A percentile compares a stretch with the other conserved stretches of the same genome.
Conservation (phyloP, 352 stramenopile species). For the Pythium chondricola region DNA sequence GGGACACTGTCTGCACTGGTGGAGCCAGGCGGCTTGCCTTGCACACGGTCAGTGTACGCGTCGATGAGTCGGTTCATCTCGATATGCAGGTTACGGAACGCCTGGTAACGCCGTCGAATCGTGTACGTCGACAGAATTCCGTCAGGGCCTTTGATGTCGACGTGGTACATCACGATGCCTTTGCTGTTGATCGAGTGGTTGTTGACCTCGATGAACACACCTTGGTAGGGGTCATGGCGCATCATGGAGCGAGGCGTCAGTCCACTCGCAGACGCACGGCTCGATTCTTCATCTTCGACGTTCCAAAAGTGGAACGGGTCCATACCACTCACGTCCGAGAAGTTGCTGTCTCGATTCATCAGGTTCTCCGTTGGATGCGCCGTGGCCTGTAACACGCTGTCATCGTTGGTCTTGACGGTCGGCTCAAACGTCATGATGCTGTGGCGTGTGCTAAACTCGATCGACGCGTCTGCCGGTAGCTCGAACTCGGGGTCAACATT, state of each 20-base stretch:
- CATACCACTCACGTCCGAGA: conserved; percentile 57
- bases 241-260: conserved; percentile 29
- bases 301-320: conserved; percentile 56
- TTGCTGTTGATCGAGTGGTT: conserved; percentile 50
- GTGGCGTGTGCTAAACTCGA: conserved; percentile 43
- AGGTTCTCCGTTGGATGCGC: too few relatives aligned
- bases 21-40: conserved; percentile 9
- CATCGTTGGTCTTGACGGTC: conserved; percentile 19
- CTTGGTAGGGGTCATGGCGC: conserved; percentile 49
- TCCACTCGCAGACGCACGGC: conserved; percentile 15
- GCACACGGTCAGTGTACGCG: conserved; percentile 18
- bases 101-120: conserved; percentile 71
- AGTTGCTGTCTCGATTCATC: conserved; percentile 39
- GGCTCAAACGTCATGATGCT: conserved; percentile 47
- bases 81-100: conserved; percentile 74
- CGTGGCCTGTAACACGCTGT: conserved; percentile 12
- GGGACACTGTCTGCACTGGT: conserved; percentile 17
- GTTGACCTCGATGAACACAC: conserved; percentile 45
- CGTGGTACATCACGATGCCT: conserved; percentile 81
- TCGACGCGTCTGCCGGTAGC: conserved; percentile 20
- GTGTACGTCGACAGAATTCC: conserved; percentile 79
- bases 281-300: conserved; percentile 31
- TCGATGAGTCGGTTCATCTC: conserved; percentile 55
- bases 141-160: conserved; percentile 77
- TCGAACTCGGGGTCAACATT: conserved; percentile 36